Evolutionary conservation across 2,329 filamentous ascomycete genomes (phyloP).

Genomic region (Paraconiothyrium brasiliense): DNA sequence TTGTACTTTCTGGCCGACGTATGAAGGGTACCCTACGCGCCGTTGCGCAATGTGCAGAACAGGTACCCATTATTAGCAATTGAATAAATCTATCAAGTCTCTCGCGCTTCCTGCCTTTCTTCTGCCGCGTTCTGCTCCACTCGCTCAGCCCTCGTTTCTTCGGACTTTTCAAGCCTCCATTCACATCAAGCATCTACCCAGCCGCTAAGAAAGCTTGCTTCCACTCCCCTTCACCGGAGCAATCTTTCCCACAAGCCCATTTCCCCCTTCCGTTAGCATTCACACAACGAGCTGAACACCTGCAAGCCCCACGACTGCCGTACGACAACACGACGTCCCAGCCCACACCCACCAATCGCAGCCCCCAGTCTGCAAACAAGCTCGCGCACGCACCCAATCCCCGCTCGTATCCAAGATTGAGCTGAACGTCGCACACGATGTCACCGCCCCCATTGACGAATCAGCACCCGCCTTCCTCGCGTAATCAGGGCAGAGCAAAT

Average conservation of each 20-base stretch:
- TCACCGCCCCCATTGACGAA: neutral
- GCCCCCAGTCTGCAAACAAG: neutral
- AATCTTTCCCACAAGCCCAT: too few species aligned
- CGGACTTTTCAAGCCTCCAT: neutral
- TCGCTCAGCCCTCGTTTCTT: neutral
- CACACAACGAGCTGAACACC: too few species aligned
- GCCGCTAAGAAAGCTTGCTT: neutral
- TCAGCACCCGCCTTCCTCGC: neutral
- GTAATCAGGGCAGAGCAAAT: neutral
- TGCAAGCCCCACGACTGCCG: neutral
- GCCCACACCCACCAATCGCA: neutral
- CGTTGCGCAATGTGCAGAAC: neutral
- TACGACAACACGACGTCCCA: neutral
- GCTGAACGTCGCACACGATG: neutral
- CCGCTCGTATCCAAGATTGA: constrained; percentile 4
- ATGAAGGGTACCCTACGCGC: neutral
- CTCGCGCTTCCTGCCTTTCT: neutral
- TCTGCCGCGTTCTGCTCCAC: too few species aligned
- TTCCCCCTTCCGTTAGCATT: too few species aligned
- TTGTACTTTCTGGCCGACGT: neutral
- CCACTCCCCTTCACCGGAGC: too few species aligned
- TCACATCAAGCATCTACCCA: neutral
- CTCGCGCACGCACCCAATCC: neutral
- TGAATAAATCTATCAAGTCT: neutral
- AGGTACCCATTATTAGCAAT: neutral